Percentiles rank a stretch among this genome's conserved stretches.
Evolutionary conservation across 129 eudicot genomes (phyloP).

Genomic region (Arctium lappa): DNA sequence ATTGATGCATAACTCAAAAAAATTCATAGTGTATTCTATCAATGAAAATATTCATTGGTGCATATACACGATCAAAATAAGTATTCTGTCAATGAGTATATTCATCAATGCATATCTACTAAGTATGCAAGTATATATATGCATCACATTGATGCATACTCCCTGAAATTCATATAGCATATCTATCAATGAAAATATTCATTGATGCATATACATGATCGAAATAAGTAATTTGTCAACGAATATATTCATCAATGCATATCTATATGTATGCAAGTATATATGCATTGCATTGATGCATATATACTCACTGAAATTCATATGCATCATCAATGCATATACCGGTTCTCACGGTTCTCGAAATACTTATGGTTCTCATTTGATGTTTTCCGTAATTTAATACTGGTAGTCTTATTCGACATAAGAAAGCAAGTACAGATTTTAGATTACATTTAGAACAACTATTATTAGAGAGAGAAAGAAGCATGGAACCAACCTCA

Average conservation of each 20-base stretch:
- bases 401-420: not conserved
- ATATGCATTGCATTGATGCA: not conserved
- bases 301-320: no score
- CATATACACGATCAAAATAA: no score
- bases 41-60: not conserved
- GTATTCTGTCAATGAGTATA: no score
- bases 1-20: no score
- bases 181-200: not conserved
- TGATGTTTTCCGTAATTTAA: not conserved
- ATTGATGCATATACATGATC: not conserved
- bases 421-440: no score
- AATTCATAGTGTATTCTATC: no score
- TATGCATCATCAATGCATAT: not conserved
- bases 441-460: not conserved
- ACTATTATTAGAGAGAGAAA: not conserved
- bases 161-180: no score
- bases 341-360: not conserved
- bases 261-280: not conserved
- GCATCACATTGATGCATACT: no score
- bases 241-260: not conserved
- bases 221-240: not conserved
- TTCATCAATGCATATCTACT: no score
- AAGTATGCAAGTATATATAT: no score
- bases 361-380: not conserved
- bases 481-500: slow-evolving; percentile 47